These are phyloP conservation scores for apple (Malus domestica) DNA, from an alignment of 306 rosid genomes.

Conservation along the genomic window DNA sequence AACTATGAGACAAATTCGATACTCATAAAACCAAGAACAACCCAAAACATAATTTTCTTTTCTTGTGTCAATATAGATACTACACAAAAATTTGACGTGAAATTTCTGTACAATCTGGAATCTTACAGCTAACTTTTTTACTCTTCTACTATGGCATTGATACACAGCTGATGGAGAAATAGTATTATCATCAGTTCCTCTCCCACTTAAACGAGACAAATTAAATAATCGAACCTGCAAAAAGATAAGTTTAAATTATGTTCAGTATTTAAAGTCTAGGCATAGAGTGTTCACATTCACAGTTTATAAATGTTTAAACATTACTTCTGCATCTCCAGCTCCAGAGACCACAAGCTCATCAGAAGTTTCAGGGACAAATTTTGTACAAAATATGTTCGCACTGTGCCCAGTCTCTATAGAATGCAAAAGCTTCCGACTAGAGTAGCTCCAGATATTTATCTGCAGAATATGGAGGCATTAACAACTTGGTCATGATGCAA, in stretches of 20 bases:
- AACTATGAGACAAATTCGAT: slow-evolving; percentile 18
- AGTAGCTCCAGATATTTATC: slow-evolving; percentile 90
- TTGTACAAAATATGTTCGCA: slow-evolving; percentile 88
- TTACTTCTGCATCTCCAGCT: slow-evolving; percentile 97
- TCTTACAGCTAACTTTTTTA: slow-evolving; percentile 96
- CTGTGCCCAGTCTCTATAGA: slow-evolving; percentile 87
- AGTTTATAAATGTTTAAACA: neutral
- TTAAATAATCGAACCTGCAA: slow-evolving; percentile 89
- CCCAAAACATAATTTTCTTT: neutral
- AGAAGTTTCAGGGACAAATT: slow-evolving; percentile 91
- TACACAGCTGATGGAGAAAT: slow-evolving; percentile 59
- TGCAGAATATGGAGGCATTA: slow-evolving; percentile 34
- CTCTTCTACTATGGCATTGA: slow-evolving; percentile 88
- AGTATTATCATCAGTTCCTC: slow-evolving; percentile 48
- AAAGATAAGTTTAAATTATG: slow-evolving; percentile 9
- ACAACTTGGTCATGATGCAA: slow-evolving; percentile 11
- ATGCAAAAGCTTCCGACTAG: slow-evolving; percentile 59
- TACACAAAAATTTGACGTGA: neutral
- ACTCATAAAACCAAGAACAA: neutral
- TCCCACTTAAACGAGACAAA: slow-evolving; percentile 51
- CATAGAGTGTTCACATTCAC: neutral
- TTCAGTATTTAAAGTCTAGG: slow-evolving; percentile 13
- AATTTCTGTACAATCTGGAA: neutral
- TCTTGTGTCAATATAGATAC: neutral
- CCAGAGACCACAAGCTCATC: slow-evolving; percentile 96